Evolutionary conservation across 2,329 filamentous ascomycete species (phyloP), one percentile per base, ranked within the genome.

Genomic region (Epichloe aotearoae): DNA sequence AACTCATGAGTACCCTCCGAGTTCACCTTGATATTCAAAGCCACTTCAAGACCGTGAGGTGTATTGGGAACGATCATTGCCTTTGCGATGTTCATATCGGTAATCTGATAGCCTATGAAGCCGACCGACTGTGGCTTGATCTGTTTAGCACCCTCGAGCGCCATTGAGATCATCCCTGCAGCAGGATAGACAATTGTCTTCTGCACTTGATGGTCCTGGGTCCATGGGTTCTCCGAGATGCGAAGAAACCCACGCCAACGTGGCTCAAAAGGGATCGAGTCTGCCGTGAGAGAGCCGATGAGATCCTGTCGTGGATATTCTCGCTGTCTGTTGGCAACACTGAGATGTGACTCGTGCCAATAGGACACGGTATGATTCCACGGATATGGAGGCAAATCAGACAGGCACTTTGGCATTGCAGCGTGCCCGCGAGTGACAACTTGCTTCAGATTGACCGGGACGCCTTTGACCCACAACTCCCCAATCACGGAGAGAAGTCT

Each of bases 341-440:
- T 72, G 2, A 74, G 57, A 40, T 73, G 69, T 1, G 72, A 73
- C 52, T 80, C 76, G 53, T 75, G 69, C 76, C 76, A 79, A 58
- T 77, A 76, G 1, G 59, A 63, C 26, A 69, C 73, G 26, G 64
- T 61, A 52, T 79, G 76, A 33, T 79, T 76, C 75, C 76, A 80
- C 2, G 73, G 68, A 53, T 79, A 79, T 1, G 68, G 65, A 2
- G 77, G 76, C 34, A 80, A 59, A 52, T 73, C 69, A 1, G 64
- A 56, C 3, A 79, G 61, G 19, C 69, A 68, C 49, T 62, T 63
- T n/a, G 58, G 58, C 3, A 38, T 49, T 7, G 53, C 50, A 11
- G 47, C 40, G 6, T 52, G 41, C 1, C 53, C 53, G 36, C 56
- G 59, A 26, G 53, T 56, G 19, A 64, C 55, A 19, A 66, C 56